These are phyloP conservation scores for Leccinum barrowsii DNA, from an alignment of 768 basidiomycete species.

Conservation along the genomic window DNA sequence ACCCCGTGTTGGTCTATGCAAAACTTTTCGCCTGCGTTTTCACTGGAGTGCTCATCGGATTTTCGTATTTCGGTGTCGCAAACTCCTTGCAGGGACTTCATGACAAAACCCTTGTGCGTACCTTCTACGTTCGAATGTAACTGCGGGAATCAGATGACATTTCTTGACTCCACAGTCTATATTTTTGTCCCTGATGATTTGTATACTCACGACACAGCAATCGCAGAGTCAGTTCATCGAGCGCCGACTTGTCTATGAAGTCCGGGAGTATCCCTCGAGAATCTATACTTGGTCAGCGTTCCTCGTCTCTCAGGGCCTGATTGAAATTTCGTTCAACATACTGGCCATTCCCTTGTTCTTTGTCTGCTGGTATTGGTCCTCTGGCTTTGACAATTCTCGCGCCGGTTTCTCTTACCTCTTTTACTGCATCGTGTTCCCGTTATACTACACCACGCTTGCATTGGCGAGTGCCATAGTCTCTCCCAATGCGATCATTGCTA, in stretches of 20 bases:
- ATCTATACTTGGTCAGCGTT: conserved; percentile 65
- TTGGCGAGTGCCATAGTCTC: conserved; percentile 42
- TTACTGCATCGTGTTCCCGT: conserved; percentile 36
- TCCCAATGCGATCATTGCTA: conserved; percentile 39
- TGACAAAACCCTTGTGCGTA: conserved; percentile 41
- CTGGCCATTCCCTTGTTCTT: conserved; percentile 39
- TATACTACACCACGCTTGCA: conserved; percentile 43
- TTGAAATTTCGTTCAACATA: conserved; percentile 45
- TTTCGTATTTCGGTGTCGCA: conserved; percentile 39
- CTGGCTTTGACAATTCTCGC: conserved; percentile 37
- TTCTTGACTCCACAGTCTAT: conserved; percentile 35
- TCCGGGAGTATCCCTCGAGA: conserved; percentile 58
- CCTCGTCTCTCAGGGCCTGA: conserved; percentile 48
- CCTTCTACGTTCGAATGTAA: not conserved
- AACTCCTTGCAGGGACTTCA: conserved; percentile 39
- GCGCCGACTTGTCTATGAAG: conserved; percentile 55
- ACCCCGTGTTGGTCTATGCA: conserved; percentile 37
- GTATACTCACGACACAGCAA: conserved; percentile 52
- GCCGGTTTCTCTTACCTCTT: conserved; percentile 40
- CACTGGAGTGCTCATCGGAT: conserved; percentile 38
- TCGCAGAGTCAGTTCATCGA: conserved; percentile 56
- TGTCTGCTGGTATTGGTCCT: conserved; percentile 48
- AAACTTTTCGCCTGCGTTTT: conserved; percentile 37
- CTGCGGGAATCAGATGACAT: not conserved
- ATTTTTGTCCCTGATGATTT: conserved; percentile 44